phyloP scores from a whole-genome alignment of 139 green algal genomes.

The Asterochloris sp. region DNA sequence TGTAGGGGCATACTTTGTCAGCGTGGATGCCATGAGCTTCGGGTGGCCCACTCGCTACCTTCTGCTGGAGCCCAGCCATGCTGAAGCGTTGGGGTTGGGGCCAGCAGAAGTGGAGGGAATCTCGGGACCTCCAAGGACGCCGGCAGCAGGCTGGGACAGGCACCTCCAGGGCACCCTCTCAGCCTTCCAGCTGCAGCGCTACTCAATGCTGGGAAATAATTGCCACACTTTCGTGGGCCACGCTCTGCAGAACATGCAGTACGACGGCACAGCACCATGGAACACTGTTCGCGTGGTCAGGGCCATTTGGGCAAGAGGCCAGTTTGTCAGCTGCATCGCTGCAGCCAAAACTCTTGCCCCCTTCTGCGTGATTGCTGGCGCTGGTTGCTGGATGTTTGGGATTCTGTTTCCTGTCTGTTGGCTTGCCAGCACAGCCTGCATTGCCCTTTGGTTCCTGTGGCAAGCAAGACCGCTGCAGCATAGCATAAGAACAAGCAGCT shows the following conservation, averaged over 20 bases:
- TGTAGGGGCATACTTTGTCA: conserved; percentile 12
- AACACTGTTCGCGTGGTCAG: conserved; percentile 30
- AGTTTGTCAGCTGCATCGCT: not conserved
- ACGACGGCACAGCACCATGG: conserved; percentile 23
- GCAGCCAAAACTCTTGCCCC: not conserved
- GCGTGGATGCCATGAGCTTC: conserved; percentile 31
- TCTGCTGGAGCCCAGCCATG: not conserved
- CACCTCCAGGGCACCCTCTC: conserved; percentile 3
- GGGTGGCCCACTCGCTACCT: conserved; percentile 30
- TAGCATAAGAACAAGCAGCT: too few relatives aligned
- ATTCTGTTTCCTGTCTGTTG: not conserved
- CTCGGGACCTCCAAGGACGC: not conserved
- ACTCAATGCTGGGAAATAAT: conserved; percentile 42
- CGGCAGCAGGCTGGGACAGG: conserved; percentile 21
- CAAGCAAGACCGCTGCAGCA: too few relatives aligned
- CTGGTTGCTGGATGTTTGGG: not conserved
- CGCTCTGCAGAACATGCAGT: conserved; percentile 35
- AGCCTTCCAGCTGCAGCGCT: conserved; percentile 32
- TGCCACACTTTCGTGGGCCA: conserved; percentile 48
- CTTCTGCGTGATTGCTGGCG: not conserved
- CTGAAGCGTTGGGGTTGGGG: not conserved
- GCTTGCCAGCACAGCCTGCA: not conserved
- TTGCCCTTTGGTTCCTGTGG: too few relatives aligned
- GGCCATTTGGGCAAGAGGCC: not conserved
- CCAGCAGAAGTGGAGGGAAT: not conserved